A percentile compares a stretch with the other conserved stretches of the same genome.
Conservation (phyloP, 345 rosid genomes). For the Eucalyptus tenuipes region DNA sequence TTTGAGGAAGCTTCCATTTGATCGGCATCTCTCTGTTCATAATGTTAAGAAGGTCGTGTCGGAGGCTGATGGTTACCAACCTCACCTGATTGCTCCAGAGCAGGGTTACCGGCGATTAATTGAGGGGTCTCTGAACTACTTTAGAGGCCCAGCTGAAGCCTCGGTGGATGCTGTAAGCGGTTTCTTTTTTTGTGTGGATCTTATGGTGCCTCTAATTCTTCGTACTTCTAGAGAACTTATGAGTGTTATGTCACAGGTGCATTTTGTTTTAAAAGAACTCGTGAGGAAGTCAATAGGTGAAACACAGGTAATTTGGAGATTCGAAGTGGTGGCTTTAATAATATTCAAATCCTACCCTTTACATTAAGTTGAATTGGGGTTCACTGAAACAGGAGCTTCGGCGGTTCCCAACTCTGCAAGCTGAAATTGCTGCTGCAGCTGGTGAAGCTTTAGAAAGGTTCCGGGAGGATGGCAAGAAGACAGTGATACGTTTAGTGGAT, state of each 20-base stretch:
- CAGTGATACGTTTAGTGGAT: conserved; percentile 51
- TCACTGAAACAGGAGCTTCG: conserved; percentile 39
- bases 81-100: conserved; percentile 82
- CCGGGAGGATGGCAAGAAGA: conserved; percentile 66
- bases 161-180: conserved; percentile 77
- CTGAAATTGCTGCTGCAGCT: conserved; percentile 65
- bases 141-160: conserved; percentile 86
- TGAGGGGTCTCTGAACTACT: conserved; percentile 54
- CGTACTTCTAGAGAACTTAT: not conserved
- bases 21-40: conserved; percentile 73
- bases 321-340: not conserved
- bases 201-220: not conserved
- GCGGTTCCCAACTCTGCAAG: conserved; percentile 71
- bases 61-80: conserved; percentile 87
- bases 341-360: not conserved
- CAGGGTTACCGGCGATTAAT: conserved; percentile 75
- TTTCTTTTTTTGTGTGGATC: not conserved
- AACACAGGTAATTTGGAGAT: conserved; percentile 35
- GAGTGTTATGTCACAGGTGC: conserved; percentile 33
- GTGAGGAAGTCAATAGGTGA: conserved; percentile 70
- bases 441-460: conserved; percentile 52
- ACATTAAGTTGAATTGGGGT: not conserved
- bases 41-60: conserved; percentile 67
- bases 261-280: conserved; percentile 68
- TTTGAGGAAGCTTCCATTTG: conserved; percentile 76